These are phyloP conservation scores for Plasmodium knowlesi DNA, from an alignment of 169 alveolate genomes.

Conservation along the genomic window DNA sequence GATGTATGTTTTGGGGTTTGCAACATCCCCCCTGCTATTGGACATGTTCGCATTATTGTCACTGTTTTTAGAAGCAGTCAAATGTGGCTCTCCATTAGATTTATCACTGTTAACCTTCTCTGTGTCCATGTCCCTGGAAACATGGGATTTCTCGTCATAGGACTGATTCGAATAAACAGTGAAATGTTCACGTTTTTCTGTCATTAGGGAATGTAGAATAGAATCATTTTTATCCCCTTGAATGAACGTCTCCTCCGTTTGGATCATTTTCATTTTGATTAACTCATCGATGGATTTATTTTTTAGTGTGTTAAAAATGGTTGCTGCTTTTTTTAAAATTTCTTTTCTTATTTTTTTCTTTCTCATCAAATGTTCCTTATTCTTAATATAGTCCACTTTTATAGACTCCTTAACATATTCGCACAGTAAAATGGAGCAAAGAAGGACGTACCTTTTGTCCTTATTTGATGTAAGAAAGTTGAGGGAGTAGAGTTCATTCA, in stretches of 20 bases:
- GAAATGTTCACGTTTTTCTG: slow-evolving; percentile 11
- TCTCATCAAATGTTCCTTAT: slow-evolving; percentile 54
- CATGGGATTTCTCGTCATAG: neutral
- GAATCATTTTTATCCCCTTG: slow-evolving; percentile 13
- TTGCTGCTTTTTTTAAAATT: slow-evolving; percentile 69
- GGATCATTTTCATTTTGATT: slow-evolving; percentile 58
- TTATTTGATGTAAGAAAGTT: slow-evolving; percentile 58
- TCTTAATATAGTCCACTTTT: slow-evolving; percentile 57
- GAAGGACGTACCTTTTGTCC: slow-evolving; percentile 15
- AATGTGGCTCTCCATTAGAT: neutral
- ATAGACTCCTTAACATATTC: slow-evolving; percentile 57
- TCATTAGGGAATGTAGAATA: slow-evolving; percentile 9
- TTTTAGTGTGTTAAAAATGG: slow-evolving; percentile 62
- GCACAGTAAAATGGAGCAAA: slow-evolving; percentile 44
- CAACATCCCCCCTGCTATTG: neutral
- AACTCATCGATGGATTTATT: slow-evolving; percentile 67
- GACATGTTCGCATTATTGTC: neutral
- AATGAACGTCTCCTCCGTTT: slow-evolving; percentile 40
- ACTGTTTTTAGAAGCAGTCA: neutral
- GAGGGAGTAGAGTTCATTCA: slow-evolving; percentile 51
- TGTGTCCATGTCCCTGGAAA: neutral
- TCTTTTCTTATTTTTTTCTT: slow-evolving; percentile 74
- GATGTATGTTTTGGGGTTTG: neutral
- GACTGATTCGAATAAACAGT: slow-evolving; percentile 1
- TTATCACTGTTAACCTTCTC: neutral